Evolutionary conservation across 1,139 yeast species (phyloP), one percentile per base, ranked within the genome.

Genomic region (Yamadazyma pseudoaaseri): DNA sequence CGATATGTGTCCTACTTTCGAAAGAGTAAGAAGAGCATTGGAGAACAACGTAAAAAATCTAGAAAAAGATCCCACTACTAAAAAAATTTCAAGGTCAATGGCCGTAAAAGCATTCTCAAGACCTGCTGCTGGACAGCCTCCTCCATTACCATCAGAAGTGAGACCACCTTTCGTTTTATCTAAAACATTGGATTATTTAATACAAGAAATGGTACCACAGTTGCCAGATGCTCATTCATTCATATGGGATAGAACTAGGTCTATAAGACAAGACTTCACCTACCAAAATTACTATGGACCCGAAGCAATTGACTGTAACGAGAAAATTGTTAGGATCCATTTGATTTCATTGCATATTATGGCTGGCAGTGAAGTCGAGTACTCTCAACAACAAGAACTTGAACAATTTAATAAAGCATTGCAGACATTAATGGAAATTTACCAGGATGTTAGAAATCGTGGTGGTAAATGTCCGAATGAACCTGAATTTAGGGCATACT

Each of bases 61-160:
- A 49, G 99, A 92, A 60, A 81, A 73, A 44, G 90, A 83, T 45
- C 75, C 80, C 0, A 42, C 30, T 0, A 75, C 85, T 1, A 81
- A 81, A n/a, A 71, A 65, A 41, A 85, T 89, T 2, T 73, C 90
- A 0, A 59, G 76, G 26, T 54, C 56, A 2, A 68, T 70, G 30
- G 97, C 97, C 0, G 77, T 94, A 6, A 94, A 94, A 58, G 96
- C 96, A 2, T 94, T 92, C 55, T 86, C 96, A 21, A 70, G 99
- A 47, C 97, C 99, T 0, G 96, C 96, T 8, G 97, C 98, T 1
- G 98, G 98, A 8, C 97, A 94, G 48, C 96, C 97, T 1, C 97
- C 97, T 4, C 96, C 97, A 3, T 64, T 94, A 37, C 99, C 98
- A 0, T 87, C 97, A 0, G 98, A 94, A 56, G 99, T 94, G 2